A percentile compares a stretch with the other conserved stretches of the same genome.
phyloP scores from a whole-genome alignment of 495 filamentous ascomycete species.

The Penicillium simplicissimum region DNA sequence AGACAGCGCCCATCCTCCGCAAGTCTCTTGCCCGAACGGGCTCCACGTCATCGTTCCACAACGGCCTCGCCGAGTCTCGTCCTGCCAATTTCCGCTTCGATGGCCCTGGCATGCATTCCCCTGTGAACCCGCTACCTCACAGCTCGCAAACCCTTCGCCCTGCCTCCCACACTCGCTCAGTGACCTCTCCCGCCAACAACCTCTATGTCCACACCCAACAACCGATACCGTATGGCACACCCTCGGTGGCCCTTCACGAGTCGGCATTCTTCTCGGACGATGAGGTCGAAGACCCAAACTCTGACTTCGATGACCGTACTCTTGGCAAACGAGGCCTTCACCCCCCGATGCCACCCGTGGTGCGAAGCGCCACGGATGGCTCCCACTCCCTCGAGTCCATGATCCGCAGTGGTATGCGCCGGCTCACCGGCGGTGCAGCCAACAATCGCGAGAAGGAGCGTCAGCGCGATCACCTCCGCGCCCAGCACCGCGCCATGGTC shows the following conservation, averaged over 20 bases:
- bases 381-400: constrained; percentile 68
- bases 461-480: constrained; percentile 57
- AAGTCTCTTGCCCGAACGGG: constrained; percentile 73
- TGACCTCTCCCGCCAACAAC: constrained; percentile 68
- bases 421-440: constrained; percentile 63
- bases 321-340: constrained; percentile 50
- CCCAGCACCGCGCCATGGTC: constrained; percentile 48
- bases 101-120: constrained; percentile 64
- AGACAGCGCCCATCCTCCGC: constrained; percentile 86
- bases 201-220: constrained; percentile 45
- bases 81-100: constrained; percentile 53
- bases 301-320: constrained; percentile 49
- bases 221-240: constrained; percentile 28
- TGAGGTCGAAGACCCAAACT: constrained; percentile 50
- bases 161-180: constrained; percentile 66
- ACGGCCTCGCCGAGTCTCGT: constrained; percentile 77
- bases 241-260: constrained; percentile 36
- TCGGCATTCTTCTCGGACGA: constrained; percentile 60
- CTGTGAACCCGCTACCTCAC: constrained; percentile 26
- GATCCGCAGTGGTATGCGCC: constrained; percentile 65
- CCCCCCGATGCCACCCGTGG: constrained; percentile 49
- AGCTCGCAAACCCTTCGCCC: constrained; percentile 45
- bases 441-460: constrained; percentile 58
- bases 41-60: constrained; percentile 80
- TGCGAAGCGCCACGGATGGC: constrained; percentile 47